These are phyloP conservation scores for Leccinum obscurum DNA, from an alignment of 768 basidiomycete species.

Conservation along the genomic window DNA sequence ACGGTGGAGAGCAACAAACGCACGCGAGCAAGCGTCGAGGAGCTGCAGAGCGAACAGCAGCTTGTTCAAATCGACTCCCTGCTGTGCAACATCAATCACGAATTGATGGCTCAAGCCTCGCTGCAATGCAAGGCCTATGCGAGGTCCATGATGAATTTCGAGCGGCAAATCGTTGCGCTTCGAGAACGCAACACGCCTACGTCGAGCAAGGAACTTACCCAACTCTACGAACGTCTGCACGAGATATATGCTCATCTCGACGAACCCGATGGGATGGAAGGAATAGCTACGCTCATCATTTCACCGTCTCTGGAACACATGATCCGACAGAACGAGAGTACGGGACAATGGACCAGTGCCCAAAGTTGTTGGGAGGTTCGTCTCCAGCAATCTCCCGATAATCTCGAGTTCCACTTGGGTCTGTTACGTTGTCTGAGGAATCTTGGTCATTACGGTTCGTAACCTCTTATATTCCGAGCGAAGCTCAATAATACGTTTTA, in stretches of 20 bases:
- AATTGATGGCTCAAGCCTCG: constrained; percentile 90
- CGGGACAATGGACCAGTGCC: constrained; percentile 95
- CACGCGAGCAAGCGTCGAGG: constrained; percentile 38
- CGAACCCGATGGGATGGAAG: constrained; percentile 99
- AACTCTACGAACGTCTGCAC: constrained; percentile 84
- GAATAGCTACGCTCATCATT: constrained; percentile 84
- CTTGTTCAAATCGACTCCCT: constrained; percentile 77
- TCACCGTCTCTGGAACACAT: constrained; percentile 92
- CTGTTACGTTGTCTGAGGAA: constrained; percentile 89
- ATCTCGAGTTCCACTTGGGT: constrained; percentile 86
- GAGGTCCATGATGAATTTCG: constrained; percentile 92
- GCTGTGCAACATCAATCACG: constrained; percentile 78
- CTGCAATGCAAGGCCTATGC: constrained; percentile 94
- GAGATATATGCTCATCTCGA: constrained; percentile 95
- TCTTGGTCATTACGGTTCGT: constrained; percentile 93
- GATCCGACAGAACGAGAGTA: constrained; percentile 96
- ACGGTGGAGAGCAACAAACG: constrained; percentile 52
- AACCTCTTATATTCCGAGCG: constrained; percentile 3
- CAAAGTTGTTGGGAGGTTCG: constrained; percentile 99
- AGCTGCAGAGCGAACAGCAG: constrained; percentile 51
- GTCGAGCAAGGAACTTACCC: constrained; percentile 43
- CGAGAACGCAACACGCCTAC: constrained; percentile 39
- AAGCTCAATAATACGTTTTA: not conserved
- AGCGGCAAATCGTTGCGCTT: constrained; percentile 70
- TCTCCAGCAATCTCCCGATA: constrained; percentile 87